Base-by-base conservation (phyloP, 306 rosid genomes). In the Chamaecrista fasciculata region DNA sequence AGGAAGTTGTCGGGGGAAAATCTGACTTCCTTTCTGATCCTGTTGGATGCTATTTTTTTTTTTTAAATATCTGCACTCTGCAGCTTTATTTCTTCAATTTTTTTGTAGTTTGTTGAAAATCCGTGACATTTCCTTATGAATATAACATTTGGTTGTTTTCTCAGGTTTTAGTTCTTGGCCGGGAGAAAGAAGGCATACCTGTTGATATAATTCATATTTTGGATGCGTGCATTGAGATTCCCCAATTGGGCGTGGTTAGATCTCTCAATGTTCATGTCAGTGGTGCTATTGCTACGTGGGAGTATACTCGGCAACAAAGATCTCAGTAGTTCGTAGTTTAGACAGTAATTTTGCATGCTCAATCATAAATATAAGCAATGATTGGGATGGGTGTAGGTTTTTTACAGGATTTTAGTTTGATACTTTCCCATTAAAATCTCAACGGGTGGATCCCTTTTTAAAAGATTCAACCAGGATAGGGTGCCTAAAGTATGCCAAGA, bases 231-330 rank as follows among this genome's bases (percentile, higher is more conserved):
- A 51, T 90, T 18, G 97, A 94, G 86, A 90, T 94, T 67, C 98
- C 96, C 49, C 98, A 94, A 66, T 75, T 88, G 79, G 98, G 98
- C 43, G 95, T 94, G 20, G 95, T 94, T 61, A 86, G 96, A 82
- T 94, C 98, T 76, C 97, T 94, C 65, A 94, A 94, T 37, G 98
- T 94, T 70, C 98, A 94, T 62, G 98, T 90, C 80, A 90, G 98
- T 36, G 96, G 97, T 11, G 98, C 98, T 58, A 90, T 94, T 81
- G 98, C 96, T 70, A 83, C 86, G 70, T 90, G 98, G 98, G 98
- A 94, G 71, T 94, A 90, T 71, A 86, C 98, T 73, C 82, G 98
- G 23, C 98, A 94, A 61, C 97, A 86, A 69, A 86, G 96, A 83
- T 87, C 85, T 66, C 75, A 55, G n/a, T 86, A 82, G 81, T 42